Base-by-base conservation (phyloP, 2,329 filamentous ascomycete genomes). In the Verticillium zaregamsianum region DNA sequence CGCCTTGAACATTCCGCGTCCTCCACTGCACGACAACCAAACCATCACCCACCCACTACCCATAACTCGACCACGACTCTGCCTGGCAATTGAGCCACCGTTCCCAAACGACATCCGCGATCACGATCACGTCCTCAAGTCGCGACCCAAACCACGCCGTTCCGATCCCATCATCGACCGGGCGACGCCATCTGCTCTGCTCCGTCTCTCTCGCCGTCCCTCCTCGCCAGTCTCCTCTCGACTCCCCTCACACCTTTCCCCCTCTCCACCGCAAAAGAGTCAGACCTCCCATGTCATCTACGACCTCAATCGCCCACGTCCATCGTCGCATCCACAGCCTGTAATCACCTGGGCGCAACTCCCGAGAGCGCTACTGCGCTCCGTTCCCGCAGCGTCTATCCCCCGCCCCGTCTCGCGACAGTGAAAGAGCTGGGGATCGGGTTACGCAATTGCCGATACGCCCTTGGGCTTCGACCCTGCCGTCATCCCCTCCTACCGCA, bases 401-500 rank as follows among this genome's bases (percentile, higher is more conserved):
- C 56, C 35, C 32, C 59, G 31, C 11, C 45, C 23, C 45, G 8
- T 52, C 8, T 32, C 55, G 55, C 28, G 28, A 32, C 55, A 57
- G 55, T 25, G n/a, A 25, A 32, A 57, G 23, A 37, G 31, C 55
- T 33, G 55, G 55, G 55, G 33, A 37, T 20, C 55, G 31, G 23
- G 40, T 45, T 49, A 55, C 63, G 62, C 57, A 56, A 35, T 52
- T 33, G 54, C 12, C 37, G 57, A 58, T 15, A 59, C 39, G 14
- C 17, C 35, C n/a, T 15, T 17, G 40, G 57, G 59, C 54, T 11
- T 55, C 39, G 63, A 52, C 61, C 57, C 57, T 52, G n/a, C 39
- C 61, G 37, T 25, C 39, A 45, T 55, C 28, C 28, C 57, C 17
- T 59, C 32, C 55, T 62, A 54, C 59, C 28, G 49, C 63, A 59